Percentiles rank a stretch among this genome's conserved stretches.
Conservation (phyloP, 2,329 filamentous ascomycete species). For the Alternaria rosae region DNA sequence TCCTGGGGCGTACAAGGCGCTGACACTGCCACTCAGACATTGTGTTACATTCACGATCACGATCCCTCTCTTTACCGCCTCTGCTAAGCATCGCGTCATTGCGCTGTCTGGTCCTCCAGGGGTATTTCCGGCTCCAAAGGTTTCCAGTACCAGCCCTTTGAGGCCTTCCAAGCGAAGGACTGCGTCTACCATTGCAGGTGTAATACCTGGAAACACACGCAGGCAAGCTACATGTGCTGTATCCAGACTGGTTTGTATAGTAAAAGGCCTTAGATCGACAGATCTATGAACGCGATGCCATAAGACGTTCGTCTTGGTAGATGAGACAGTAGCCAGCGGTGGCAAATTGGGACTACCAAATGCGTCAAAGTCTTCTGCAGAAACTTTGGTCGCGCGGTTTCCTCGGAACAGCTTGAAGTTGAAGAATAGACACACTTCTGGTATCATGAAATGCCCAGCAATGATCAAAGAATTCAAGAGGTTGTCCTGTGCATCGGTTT, state of each 20-base stretch:
- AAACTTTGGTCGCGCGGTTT: slow-evolving; percentile 87
- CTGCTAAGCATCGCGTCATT: slow-evolving; percentile 77
- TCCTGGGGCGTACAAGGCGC: slow-evolving; percentile 52
- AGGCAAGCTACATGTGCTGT: slow-evolving; percentile 90
- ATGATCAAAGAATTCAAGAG: slow-evolving; percentile 87
- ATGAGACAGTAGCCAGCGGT: slow-evolving; percentile 81
- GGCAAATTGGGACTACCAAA: slow-evolving; percentile 89
- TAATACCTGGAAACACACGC: slow-evolving; percentile 90
- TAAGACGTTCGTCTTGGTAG: slow-evolving; percentile 79
- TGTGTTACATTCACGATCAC: slow-evolving; percentile 92
- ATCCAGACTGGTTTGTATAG: slow-evolving; percentile 76
- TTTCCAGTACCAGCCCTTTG: slow-evolving; percentile 84
- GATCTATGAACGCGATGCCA: slow-evolving; percentile 81
- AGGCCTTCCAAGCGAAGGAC: slow-evolving; percentile 80
- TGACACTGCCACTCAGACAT: slow-evolving; percentile 66
- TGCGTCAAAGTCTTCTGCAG: slow-evolving; percentile 83
- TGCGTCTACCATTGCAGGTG: slow-evolving; percentile 89
- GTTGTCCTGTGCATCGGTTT: slow-evolving; percentile 92
- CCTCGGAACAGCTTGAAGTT: slow-evolving; percentile 89
- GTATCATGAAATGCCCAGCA: slow-evolving; percentile 89
- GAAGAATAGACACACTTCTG: slow-evolving; percentile 93
- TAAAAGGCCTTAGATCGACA: slow-evolving; percentile 75
- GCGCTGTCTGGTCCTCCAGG: slow-evolving; percentile 81
- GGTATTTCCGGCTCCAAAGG: slow-evolving; percentile 91
- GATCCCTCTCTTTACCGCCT: slow-evolving; percentile 79